These are phyloP conservation scores for Petunia secreta DNA, from an alignment of 257 asterid species.

Conservation along the genomic window DNA sequence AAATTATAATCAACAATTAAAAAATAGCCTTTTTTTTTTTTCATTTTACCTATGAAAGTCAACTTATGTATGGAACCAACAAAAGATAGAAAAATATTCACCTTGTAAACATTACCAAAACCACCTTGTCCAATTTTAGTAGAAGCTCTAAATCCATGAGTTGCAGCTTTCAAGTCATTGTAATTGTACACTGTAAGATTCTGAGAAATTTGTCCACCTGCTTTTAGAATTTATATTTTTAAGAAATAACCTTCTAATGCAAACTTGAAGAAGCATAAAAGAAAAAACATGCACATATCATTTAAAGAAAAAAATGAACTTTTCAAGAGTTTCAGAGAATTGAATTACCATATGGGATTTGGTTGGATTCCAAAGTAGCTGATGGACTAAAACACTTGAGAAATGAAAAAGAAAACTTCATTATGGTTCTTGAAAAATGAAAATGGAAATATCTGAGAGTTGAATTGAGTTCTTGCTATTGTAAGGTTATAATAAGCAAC, in stretches of 20 bases:
- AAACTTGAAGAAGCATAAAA: background rate
- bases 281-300: background rate
- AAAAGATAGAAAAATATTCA: background rate
- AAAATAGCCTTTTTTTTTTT: background rate
- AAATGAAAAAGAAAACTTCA: slow-evolving; percentile 40
- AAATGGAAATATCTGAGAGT: background rate
- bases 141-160: slow-evolving; percentile 59
- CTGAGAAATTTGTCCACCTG: slow-evolving; percentile 41
- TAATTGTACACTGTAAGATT: slow-evolving; percentile 53
- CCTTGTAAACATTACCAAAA: slow-evolving; percentile 77
- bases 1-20: background rate
- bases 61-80: background rate
- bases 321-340: background rate
- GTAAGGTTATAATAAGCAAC: background rate
- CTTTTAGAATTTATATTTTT: slow-evolving; percentile 25
- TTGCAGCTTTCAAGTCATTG: slow-evolving; percentile 56
- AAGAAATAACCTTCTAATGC: background rate
- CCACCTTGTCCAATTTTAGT: slow-evolving; percentile 81
- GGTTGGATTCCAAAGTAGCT: background rate
- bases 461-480: background rate
- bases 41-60: background rate
- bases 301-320: background rate
- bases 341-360: slow-evolving; percentile 20
- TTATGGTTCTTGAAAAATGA: slow-evolving; percentile 14
- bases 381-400: slow-evolving; percentile 45